Evolutionary conservation across 768 basidiomycete genomes (phyloP), one percentile per base, ranked within the genome.

Genomic region (Rhizopogon vinicolor): DNA sequence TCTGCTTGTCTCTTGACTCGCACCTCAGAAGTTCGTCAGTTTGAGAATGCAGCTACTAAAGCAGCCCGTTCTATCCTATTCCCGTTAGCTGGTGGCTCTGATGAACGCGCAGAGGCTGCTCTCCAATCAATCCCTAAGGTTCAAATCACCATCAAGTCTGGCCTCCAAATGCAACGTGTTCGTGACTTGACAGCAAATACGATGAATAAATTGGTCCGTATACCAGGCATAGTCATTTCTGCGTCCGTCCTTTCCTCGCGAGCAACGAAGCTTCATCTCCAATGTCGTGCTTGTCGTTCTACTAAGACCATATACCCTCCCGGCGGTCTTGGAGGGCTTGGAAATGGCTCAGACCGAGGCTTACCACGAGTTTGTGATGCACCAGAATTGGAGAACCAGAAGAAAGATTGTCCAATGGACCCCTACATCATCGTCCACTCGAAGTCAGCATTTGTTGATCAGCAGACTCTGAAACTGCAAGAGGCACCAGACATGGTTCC

Each of bases 401-500:
- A 89, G 69, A 97, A 98, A 62, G 89, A 95, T 60, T 99, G 97
- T 65, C 94, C 94, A 0, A 70, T 98, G 52, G 97, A 98, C 67
- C 97, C 97, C 1, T 99, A 95, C 73, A 79, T 93, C 51, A 95
- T 99, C 66, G 77, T 98, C 14, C 97, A 99, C 70, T 88, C 93
- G 39, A 91, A 93, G 72, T 98, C 93, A 33, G 78, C 83, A 6
- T 99, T 98, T 66, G 88, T 94, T 7, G 97, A 99, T 67, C 94
- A 97, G 62, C 97, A 99, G 72, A 90, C 84, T 10, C 79, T 99
- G 62, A 99, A 99, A 69, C 81, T 99, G 12, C 97, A 99, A 71
- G 97, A 99, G 71, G 95, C 96, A 16, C 97, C 97, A 0, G 97
- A 99, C 69, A 97, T 98, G 93, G 97, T 99, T 1, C 97, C 97